Evolutionary conservation across 176 grass and related monocot genomes (phyloP).

Genomic region (Bromus sterilis): DNA sequence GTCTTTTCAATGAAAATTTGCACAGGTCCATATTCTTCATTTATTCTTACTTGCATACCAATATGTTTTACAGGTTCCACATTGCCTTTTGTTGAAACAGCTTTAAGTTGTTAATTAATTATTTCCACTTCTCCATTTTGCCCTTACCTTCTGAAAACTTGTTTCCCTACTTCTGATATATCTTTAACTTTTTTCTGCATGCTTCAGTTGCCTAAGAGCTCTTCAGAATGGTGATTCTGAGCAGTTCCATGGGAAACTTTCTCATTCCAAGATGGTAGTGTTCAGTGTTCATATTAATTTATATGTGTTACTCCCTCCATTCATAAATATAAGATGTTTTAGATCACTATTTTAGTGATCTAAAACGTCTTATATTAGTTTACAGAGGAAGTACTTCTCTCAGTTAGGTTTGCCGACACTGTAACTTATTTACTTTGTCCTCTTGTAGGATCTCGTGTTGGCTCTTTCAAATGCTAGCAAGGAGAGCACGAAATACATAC

Average conservation of each 20-base stretch:
- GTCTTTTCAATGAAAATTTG: constrained; percentile 82
- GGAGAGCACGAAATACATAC: constrained; percentile 88
- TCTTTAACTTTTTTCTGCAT: constrained; percentile 15
- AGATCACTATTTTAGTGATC: no score
- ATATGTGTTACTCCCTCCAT: neutral
- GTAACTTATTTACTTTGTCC: constrained; percentile 15
- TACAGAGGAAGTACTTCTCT: no score
- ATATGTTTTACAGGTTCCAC: neutral
- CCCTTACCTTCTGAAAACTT: neutral
- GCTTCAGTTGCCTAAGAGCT: constrained; percentile 83
- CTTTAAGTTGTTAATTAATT: neutral
- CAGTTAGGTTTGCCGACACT: neutral
- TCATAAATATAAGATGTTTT: no score
- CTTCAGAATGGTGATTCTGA: constrained; percentile 72
- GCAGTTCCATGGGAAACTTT: constrained; percentile 74
- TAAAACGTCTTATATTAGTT: no score
- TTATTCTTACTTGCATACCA: neutral
- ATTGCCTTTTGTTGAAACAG: neutral
- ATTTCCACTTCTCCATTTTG: neutral
- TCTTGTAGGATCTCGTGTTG: constrained; percentile 65
- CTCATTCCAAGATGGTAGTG: constrained; percentile 67
- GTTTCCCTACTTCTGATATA: constrained; percentile 5
- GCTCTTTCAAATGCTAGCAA: constrained; percentile 83
- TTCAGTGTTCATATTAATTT: constrained; percentile 6
- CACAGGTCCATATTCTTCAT: constrained; percentile 58